Percentiles rank a stretch among this genome's conserved stretches.
These are phyloP conservation scores for Aureobasidium melanogenum DNA, from an alignment of 2,329 filamentous ascomycete species.

Conservation along the genomic window DNA sequence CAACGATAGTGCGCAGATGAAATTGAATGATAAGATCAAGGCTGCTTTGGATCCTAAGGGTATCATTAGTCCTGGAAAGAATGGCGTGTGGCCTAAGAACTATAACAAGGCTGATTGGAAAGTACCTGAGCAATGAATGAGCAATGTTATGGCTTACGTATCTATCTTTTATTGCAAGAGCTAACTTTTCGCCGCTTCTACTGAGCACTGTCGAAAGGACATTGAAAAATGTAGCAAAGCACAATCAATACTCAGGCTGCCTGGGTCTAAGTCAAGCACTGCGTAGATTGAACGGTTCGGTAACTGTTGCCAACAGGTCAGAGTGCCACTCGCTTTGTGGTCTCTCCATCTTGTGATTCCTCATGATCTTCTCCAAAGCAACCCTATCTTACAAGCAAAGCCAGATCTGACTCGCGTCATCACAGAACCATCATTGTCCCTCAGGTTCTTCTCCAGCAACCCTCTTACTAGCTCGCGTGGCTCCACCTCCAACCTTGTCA, in stretches of 20 bases:
- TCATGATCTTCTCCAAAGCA: background rate
- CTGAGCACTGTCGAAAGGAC: background rate
- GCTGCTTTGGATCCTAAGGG: constrained; percentile 41
- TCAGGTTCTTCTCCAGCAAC: background rate
- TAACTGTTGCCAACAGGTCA: background rate
- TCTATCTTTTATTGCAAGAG: no score
- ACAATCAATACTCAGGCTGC: no score
- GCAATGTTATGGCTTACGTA: background rate
- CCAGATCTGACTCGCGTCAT: background rate
- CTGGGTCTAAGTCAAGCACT: background rate
- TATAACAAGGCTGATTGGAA: background rate
- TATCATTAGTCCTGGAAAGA: constrained; percentile 39
- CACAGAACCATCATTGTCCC: background rate
- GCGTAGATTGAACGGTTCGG: background rate
- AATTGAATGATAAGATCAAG: constrained; percentile 38
- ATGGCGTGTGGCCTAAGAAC: constrained; percentile 35
- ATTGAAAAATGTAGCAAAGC: background rate
- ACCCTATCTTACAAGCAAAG: background rate
- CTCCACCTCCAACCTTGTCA: background rate
- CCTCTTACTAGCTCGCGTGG: background rate
- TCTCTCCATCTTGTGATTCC: background rate
- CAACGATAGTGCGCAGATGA: constrained; percentile 33
- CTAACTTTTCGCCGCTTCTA: no score
- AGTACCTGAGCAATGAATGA: background rate
- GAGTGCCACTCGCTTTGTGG: background rate